A percentile compares a stretch with the other conserved stretches of the same genome.
Conservation (phyloP, 108 stramenopile genomes). For the Aurantiochytrium sp. region DNA sequence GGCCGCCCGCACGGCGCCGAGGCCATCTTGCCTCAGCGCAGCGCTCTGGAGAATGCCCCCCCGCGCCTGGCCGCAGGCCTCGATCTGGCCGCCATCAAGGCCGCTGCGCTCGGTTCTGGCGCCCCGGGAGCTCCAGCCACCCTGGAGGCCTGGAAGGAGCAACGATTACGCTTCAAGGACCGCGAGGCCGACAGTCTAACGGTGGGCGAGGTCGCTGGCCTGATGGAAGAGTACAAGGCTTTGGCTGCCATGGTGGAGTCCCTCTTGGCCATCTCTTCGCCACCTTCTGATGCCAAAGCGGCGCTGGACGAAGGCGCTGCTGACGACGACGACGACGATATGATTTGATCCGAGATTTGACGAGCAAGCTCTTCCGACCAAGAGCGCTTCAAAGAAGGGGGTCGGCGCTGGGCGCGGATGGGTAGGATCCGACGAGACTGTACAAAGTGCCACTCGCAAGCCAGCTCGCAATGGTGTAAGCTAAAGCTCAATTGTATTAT, state of each 20-base stretch:
- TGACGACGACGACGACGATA: too few relatives aligned
- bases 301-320: too few relatives aligned
- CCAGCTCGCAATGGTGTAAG: too few relatives aligned
- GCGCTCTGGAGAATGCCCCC: not conserved
- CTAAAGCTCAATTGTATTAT: too few relatives aligned
- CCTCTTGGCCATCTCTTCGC: not conserved
- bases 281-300: not conserved
- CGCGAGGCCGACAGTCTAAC: not conserved
- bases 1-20: not conserved
- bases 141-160: not conserved
- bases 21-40: not conserved
- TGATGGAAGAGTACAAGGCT: slow-evolving; percentile 5
- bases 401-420: too few relatives aligned
- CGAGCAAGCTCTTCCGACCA: too few relatives aligned
- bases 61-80: not conserved
- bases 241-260: not conserved
- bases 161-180: not conserved
- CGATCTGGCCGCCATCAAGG: too few relatives aligned
- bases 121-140: not conserved
- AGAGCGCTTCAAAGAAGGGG: too few relatives aligned
- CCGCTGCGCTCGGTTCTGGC: too few relatives aligned
- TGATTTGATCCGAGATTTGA: too few relatives aligned
- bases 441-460: too few relatives aligned
- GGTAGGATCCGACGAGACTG: too few relatives aligned
- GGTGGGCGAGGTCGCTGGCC: not conserved